phyloP scores from a whole-genome alignment of 1,284 basidiomycete species.

The Puccinia novopanici region DNA sequence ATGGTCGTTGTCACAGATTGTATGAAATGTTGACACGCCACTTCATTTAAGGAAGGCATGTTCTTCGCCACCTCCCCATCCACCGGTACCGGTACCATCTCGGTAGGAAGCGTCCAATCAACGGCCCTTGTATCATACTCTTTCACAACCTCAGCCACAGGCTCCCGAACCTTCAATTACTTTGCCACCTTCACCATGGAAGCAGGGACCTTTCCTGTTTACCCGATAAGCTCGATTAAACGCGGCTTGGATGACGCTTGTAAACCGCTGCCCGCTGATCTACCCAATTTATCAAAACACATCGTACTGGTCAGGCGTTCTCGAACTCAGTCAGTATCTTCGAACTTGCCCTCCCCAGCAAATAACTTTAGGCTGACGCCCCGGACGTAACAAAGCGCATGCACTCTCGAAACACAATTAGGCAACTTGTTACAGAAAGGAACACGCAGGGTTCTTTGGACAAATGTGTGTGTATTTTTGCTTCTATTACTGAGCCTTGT shows the following conservation, averaged over 20 bases:
- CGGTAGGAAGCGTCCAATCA: slow-evolving; percentile 55
- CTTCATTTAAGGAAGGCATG: slow-evolving; percentile 56
- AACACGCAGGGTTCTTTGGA: slow-evolving; percentile 37
- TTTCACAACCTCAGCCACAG: slow-evolving; percentile 46
- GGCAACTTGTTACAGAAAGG: slow-evolving; percentile 21
- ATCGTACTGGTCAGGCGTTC: slow-evolving; percentile 46
- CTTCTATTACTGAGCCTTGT: not conserved
- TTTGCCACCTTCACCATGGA: slow-evolving; percentile 43
- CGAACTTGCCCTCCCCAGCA: not conserved
- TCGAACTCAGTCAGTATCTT: slow-evolving; percentile 25
- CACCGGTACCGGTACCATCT: slow-evolving; percentile 59
- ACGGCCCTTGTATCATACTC: slow-evolving; percentile 36
- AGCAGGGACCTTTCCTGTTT: slow-evolving; percentile 37
- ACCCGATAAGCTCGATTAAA: slow-evolving; percentile 32
- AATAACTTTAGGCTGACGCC: not conserved
- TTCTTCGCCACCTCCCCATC: slow-evolving; percentile 61
- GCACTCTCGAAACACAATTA: slow-evolving; percentile 46
- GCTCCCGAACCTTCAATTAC: slow-evolving; percentile 32
- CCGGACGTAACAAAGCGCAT: slow-evolving; percentile 15
- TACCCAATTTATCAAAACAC: slow-evolving; percentile 35
- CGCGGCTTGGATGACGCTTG: slow-evolving; percentile 44
- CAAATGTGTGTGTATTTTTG: slow-evolving; percentile 33
- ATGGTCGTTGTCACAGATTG: not conserved
- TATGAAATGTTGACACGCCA: not conserved
- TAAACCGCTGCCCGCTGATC: slow-evolving; percentile 9